Percentiles rank a stretch among this genome's conserved stretches.
These are phyloP conservation scores for Handroanthus guayacan DNA, from an alignment of 257 asterid species.

Conservation along the genomic window DNA sequence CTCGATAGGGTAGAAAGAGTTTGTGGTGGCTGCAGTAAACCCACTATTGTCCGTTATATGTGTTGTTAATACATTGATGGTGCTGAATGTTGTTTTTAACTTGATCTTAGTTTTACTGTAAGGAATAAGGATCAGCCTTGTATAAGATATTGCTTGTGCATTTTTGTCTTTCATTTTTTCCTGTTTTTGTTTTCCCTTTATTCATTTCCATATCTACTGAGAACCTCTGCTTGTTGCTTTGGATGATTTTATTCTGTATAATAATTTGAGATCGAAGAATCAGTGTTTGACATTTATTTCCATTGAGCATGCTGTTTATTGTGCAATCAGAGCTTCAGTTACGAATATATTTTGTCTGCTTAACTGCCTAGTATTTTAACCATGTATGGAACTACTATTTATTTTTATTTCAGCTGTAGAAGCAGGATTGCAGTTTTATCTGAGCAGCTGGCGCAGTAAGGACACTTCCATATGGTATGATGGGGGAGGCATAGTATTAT, in stretches of 20 bases:
- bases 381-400: slow-evolving; percentile 43
- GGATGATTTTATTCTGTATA: slow-evolving; percentile 8
- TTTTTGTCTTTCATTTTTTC: neutral
- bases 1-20: neutral
- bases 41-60: neutral
- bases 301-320: neutral
- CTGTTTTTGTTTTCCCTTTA: slow-evolving; percentile 21
- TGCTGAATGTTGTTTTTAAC: slow-evolving; percentile 2
- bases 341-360: slow-evolving; percentile 27
- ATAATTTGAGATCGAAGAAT: neutral
- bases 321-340: neutral
- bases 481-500: slow-evolving; percentile 46
- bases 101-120: neutral
- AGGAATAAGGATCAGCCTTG: neutral
- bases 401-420: slow-evolving; percentile 46
- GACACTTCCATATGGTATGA: slow-evolving; percentile 69
- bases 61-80: neutral
- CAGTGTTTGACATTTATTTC: neutral
- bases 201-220: neutral
- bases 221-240: neutral
- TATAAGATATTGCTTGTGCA: slow-evolving; percentile 1
- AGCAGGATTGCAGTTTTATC: slow-evolving; percentile 58
- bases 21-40: neutral
- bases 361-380: slow-evolving; percentile 50
- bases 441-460: slow-evolving; percentile 65